These are phyloP conservation scores for Sporothrix pseudoabietina DNA, from an alignment of 2,329 filamentous ascomycete genomes.

Conservation along the genomic window DNA sequence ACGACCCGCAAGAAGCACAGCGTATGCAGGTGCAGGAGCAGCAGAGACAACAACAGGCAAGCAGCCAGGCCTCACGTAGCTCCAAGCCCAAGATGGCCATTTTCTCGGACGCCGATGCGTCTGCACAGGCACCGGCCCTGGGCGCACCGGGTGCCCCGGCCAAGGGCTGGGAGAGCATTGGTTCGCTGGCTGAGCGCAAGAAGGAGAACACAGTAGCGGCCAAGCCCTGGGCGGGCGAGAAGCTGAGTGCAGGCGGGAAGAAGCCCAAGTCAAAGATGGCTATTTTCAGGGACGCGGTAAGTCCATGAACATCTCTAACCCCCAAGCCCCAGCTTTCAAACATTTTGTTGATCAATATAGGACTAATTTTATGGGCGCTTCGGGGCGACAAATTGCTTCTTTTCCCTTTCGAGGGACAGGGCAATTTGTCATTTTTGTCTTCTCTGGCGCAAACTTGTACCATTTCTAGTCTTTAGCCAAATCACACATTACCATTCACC, in stretches of 20 bases:
- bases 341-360: conserved; percentile 86
- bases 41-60: conserved; percentile 42
- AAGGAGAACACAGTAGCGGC: conserved; percentile 90
- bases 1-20: conserved; percentile 64
- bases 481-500: conserved; percentile 66
- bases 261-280: conserved; percentile 80
- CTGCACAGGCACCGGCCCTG: conserved; percentile 58
- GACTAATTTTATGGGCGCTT: conserved; percentile 73
- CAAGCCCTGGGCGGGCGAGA: conserved; percentile 91
- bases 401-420: conserved; percentile 51
- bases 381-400: conserved; percentile 47
- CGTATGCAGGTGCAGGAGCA: conserved; percentile 30
- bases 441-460: conserved; percentile 43
- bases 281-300: conserved; percentile 95
- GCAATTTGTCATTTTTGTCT: conserved; percentile 41
- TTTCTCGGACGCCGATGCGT: conserved; percentile 75
- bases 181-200: conserved; percentile 80
- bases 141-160: conserved; percentile 56
- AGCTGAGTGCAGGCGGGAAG: conserved; percentile 82
- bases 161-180: conserved; percentile 91
- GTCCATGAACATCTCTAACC: conserved; percentile 45
- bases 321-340: conserved; percentile 6
- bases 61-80: conserved; percentile 51
- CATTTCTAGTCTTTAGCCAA: conserved; percentile 58
- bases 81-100: conserved; percentile 83